Evolutionary conservation across 1,284 basidiomycete species (phyloP), one percentile per base, ranked within the genome.

Genomic region (Trichosporon sp.): DNA sequence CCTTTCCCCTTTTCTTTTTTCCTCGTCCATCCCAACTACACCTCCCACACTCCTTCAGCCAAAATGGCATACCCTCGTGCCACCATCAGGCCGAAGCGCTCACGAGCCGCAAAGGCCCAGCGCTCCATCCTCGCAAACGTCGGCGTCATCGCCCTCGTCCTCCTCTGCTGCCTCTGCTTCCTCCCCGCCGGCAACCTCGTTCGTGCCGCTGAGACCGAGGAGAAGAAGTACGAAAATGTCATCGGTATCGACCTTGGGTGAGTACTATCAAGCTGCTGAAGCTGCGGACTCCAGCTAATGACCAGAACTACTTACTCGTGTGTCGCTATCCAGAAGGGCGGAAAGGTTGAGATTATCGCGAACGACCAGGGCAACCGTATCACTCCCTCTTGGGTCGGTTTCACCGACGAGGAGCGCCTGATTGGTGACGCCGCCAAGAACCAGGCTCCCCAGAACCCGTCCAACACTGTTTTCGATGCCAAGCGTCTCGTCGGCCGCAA

Each of bases 311-410:
- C 87, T 65, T 88, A 87, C 79, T 87, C 86, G 75, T 87, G 86
- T 83, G 86, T 87, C 68, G 87, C 85, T 59, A 93, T 98, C 70
- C 93, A 95, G 85, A 91, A 91, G 72, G 91, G 91, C 73, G 95
- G 94, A 78, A 92, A 92, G 78, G 94, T 97, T 54, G 94, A 98
- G 86, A 97, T 96, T 78, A 95, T 96, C 80, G 93, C 95, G 83
- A 97, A 97, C 86, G 95, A 96, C 87, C 94, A 97, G 84, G 95
- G 95, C 84, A 92, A 97, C 86, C 92, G 94, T 85, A 97, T 96
- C 85, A 97, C 95, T 35, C 94, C 95, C 54, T 97, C 93, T 81
- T 95, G 92, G 92, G 95, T 97, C 76, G 87, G 88, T 75, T 97
- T 97, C 87, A 66, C 68, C 56, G 48, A 54, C 38, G 93, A 94